phyloP scores from a whole-genome alignment of 1,284 basidiomycete genomes.

The Puccinia hordei region DNA sequence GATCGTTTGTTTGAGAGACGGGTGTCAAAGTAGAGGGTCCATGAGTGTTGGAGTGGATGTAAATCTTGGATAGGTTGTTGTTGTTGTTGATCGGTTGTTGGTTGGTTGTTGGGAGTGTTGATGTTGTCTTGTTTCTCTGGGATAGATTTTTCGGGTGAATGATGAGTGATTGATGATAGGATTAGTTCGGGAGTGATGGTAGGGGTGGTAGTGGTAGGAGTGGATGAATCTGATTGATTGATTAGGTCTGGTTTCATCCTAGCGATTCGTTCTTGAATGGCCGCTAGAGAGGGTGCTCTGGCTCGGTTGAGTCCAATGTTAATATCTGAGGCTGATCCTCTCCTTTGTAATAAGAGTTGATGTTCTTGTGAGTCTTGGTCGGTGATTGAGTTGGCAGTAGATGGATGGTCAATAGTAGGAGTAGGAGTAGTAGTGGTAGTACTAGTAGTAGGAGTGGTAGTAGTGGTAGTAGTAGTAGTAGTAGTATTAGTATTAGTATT shows the following conservation, averaged over 20 bases:
- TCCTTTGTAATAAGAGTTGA: conserved; percentile 18
- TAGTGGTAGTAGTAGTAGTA: too few relatives aligned
- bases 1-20: conserved; percentile 63
- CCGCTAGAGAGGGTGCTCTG: conserved; percentile 37
- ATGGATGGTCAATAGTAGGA: neutral
- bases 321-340: conserved; percentile 33
- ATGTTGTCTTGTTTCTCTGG: neutral
- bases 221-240: neutral
- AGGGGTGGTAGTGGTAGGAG: neutral
- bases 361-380: neutral
- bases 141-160: neutral
- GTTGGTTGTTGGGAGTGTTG: neutral
- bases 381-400: neutral
- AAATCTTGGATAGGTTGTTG: neutral
- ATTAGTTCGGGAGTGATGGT: neutral
- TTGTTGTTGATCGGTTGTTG: neutral
- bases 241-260: conserved; percentile 18
- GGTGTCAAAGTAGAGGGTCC: conserved; percentile 85
- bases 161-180: neutral
- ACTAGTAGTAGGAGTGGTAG: too few relatives aligned
- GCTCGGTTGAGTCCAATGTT: conserved; percentile 35
- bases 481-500: neutral
- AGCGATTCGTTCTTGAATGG: conserved; percentile 39
- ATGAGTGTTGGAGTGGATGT: conserved; percentile 78
- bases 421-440: neutral